Conservation (phyloP, 257 asterid genomes). For the Salvia hispanica region DNA sequence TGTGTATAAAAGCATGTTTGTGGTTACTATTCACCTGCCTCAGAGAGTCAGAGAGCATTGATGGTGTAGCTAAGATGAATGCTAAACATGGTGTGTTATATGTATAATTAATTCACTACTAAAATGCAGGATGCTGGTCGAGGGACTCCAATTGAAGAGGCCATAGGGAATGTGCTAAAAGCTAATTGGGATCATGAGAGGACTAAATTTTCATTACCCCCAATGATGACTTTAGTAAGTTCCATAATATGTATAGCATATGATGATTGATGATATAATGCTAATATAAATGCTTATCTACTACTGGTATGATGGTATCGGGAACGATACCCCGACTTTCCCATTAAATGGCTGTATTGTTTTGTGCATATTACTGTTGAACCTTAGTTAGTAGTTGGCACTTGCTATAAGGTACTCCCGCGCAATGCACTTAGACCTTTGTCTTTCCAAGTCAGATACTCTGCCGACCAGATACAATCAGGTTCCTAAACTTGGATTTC, state of each 20-base stretch:
- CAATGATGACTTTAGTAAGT: slow-evolving; percentile 95
- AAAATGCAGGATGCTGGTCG: slow-evolving; percentile 64
- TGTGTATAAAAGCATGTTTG: slow-evolving; percentile 3
- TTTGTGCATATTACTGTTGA: slow-evolving; percentile 15
- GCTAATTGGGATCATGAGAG: slow-evolving; percentile 96
- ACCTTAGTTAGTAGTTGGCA: neutral
- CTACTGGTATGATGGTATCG: neutral
- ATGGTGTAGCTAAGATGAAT: slow-evolving; percentile 1
- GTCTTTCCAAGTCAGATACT: no score
- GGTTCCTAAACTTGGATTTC: neutral
- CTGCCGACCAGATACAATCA: no score
- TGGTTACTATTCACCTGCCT: neutral
- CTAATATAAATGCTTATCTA: slow-evolving; percentile 22
- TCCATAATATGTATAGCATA: slow-evolving; percentile 5
- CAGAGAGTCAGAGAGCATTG: no score
- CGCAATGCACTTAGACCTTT: no score
- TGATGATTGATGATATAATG: slow-evolving; percentile 3
- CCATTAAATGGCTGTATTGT: slow-evolving; percentile 6
- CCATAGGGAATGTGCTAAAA: slow-evolving; percentile 64
- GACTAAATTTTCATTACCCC: slow-evolving; percentile 85
- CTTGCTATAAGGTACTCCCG: no score
- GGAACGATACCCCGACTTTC: neutral
- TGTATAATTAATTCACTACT: slow-evolving; percentile 16
- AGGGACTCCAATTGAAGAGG: slow-evolving; percentile 60
- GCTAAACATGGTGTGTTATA: neutral